Evolutionary conservation across 116 monocot species (phyloP), one percentile per base, ranked within the genome.

Genomic region (Phalaenopsis hybrid): DNA sequence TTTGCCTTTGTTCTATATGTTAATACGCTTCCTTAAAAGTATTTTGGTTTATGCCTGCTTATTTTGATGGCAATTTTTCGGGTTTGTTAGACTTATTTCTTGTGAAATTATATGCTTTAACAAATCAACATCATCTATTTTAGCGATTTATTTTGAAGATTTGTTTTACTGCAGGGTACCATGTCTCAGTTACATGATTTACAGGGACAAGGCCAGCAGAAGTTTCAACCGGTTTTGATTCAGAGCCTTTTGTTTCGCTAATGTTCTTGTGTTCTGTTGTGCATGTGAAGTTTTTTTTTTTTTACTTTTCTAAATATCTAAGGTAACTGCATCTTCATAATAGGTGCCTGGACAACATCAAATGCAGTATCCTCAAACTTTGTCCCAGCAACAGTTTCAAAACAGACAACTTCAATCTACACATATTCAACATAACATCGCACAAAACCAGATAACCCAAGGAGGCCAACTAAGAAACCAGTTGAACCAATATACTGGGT

Each of bases 151-250:
- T 11, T 31, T 55, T 44, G 46, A 75, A 21, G 6, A 46, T 77
- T 52, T 25, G 21, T 77, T 49, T 52, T 77, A 0, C 86, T 77
- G 82, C 85, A 92, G 96, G 90, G 75, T 63, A 81, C 91, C 80
- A 89, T 92, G 69, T 85, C 92, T 78, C 94, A 92, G 79, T 80
- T 92, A 72, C 91, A 94, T 90, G 96, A 94, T 84, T 81, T 93
- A 75, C 90, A 92, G 44, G 92, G 94, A 7, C 94, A 94, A 49
- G 8, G 84, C 41, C 96, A 96, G 77, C 92, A 88, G 76, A 96
- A 94, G 63, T 93, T 96, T 80, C 94, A 89, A 79, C 78, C 81
- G 79, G 96, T 90, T 86, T 63, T 79, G 70, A 11, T 75, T 44
- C 23, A 10, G 58, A 57, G 5, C 55, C 55, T 55, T 37, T 41